phyloP scores from a whole-genome alignment of 129 eudicot genomes.

The Pulicaria dysenterica region DNA sequence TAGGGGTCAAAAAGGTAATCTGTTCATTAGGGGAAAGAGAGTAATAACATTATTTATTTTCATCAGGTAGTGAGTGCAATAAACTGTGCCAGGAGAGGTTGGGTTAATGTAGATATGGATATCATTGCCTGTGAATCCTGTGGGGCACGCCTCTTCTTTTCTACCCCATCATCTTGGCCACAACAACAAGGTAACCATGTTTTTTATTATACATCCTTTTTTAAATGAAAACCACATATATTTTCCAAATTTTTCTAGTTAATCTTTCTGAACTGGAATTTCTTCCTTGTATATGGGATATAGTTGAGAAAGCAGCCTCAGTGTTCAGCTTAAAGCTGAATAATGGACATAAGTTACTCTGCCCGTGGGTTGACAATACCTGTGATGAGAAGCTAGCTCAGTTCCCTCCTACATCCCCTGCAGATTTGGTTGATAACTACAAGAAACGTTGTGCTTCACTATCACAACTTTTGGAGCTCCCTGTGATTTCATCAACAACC shows the following conservation, averaged over 20 bases:
- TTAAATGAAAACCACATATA: too few species aligned
- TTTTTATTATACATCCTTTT: conserved; percentile 17
- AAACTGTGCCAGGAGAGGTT: conserved; percentile 88
- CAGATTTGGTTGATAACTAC: conserved; percentile 69
- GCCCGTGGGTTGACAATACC: conserved; percentile 92
- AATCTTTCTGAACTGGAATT: too few species aligned
- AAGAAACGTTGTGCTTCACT: conserved; percentile 57
- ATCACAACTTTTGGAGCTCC: conserved; percentile 77
- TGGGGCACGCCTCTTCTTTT: conserved; percentile 84
- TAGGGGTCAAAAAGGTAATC: too few species aligned
- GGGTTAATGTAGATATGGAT: conserved; percentile 89
- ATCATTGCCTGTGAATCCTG: conserved; percentile 80
- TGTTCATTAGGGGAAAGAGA: background rate
- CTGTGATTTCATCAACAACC: conserved; percentile 57
- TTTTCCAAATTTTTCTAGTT: too few species aligned
- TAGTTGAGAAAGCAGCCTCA: conserved; percentile 92
- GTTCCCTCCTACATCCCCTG: conserved; percentile 65
- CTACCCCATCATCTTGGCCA: conserved; percentile 84
- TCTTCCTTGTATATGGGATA: conserved; percentile 8
- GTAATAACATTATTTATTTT: conserved; percentile 26
- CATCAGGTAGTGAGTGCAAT: conserved; percentile 79
- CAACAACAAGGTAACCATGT: conserved; percentile 71
- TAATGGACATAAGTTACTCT: conserved; percentile 77
- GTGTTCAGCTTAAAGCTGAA: conserved; percentile 96
- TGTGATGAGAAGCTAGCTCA: conserved; percentile 76